These are phyloP conservation scores for Panaeolus papilionaceus DNA, from an alignment of 768 basidiomycete species.

Conservation along the genomic window DNA sequence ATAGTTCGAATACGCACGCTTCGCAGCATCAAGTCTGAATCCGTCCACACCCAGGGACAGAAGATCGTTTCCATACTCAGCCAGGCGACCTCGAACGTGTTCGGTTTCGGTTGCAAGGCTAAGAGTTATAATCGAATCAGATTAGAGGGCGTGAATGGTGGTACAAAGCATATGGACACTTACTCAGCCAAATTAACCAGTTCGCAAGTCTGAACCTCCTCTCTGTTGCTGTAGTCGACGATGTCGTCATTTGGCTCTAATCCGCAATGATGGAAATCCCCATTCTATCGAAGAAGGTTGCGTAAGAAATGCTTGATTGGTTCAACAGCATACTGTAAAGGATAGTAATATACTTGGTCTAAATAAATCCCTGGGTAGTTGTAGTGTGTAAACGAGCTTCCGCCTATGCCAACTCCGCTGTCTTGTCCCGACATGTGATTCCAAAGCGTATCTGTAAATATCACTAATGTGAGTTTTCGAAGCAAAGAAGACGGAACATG, in stretches of 20 bases:
- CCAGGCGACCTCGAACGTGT: conserved; percentile 61
- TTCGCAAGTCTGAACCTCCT: conserved; percentile 65
- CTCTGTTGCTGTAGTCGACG: conserved; percentile 55
- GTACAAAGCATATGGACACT: conserved; percentile 23
- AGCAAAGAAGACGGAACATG: neutral
- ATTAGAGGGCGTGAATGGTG: too few relatives aligned
- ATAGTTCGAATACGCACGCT: conserved; percentile 48
- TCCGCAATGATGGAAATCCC: conserved; percentile 73
- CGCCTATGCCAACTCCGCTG: conserved; percentile 55
- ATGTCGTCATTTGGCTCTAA: conserved; percentile 58
- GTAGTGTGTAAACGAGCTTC: conserved; percentile 60
- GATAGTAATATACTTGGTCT: conserved; percentile 39
- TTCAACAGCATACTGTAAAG: too few relatives aligned
- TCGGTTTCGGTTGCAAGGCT: conserved; percentile 70
- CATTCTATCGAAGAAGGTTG: neutral
- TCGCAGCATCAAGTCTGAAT: conserved; percentile 67
- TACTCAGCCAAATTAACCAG: conserved; percentile 60
- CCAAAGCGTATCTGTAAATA: conserved; percentile 54
- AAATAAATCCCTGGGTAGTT: conserved; percentile 56
- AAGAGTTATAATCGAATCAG: neutral
- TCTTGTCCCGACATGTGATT: conserved; percentile 69
- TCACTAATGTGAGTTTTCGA: neutral
- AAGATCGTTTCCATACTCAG: conserved; percentile 64
- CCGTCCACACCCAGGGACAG: conserved; percentile 68
- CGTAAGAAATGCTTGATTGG: too few relatives aligned